phyloP scores from a whole-genome alignment of 2,329 filamentous ascomycete species.

The Talaromyces sp. region DNA sequence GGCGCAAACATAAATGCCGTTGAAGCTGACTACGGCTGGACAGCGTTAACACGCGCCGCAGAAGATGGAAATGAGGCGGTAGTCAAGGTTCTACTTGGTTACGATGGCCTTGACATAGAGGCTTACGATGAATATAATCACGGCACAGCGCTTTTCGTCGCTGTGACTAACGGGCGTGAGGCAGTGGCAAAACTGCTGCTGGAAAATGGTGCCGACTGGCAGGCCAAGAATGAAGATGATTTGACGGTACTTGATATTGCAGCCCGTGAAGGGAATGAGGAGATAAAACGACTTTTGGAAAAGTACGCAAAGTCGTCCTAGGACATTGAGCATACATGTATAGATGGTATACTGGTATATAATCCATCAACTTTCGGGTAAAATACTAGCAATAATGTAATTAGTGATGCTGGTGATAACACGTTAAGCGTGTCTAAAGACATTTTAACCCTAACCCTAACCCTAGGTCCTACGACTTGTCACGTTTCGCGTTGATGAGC shows the following conservation, averaged over 20 bases:
- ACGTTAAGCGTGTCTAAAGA: too few relatives aligned
- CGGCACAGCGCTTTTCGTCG: neutral
- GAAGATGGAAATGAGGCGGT: neutral
- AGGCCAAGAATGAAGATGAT: neutral
- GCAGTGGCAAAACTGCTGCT: slow-evolving; percentile 2
- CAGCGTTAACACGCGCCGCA: neutral
- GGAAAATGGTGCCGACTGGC: neutral
- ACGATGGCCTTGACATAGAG: neutral
- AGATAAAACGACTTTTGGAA: neutral
- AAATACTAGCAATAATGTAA: neutral
- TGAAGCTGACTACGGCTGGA: neutral
- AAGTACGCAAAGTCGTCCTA: neutral
- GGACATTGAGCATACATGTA: neutral
- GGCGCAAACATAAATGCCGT: neutral
- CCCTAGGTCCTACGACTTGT: neutral
- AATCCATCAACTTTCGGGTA: neutral
- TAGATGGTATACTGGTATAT: neutral
- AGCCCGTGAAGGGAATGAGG: slow-evolving; percentile 20
- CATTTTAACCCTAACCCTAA: neutral
- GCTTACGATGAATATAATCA: neutral
- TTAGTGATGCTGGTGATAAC: too few relatives aligned
- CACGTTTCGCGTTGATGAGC: neutral
- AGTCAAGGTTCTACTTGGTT: neutral
- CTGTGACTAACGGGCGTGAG: neutral
- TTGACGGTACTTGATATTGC: neutral